Evolutionary conservation across 306 rosid species (phyloP).

Genomic region (Sicyos baderoa): DNA sequence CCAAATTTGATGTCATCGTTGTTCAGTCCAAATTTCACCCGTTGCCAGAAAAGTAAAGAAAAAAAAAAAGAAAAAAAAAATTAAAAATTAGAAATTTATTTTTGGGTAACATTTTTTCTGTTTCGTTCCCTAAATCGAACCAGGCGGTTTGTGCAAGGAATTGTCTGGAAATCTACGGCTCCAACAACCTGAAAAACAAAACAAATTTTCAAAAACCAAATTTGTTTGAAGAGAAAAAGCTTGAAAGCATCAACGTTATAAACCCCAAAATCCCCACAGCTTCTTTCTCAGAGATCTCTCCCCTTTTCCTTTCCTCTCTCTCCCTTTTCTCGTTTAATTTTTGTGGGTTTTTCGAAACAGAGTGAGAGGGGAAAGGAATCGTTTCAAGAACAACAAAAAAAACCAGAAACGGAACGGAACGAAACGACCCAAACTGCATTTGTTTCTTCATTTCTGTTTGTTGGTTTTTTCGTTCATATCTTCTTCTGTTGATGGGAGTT

Average conservation of each 20-base stretch:
- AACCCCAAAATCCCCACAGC: neutral
- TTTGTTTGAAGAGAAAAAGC: slow-evolving; percentile 26
- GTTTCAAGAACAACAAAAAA: neutral
- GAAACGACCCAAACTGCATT: no score
- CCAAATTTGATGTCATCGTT: no score
- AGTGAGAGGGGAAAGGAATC: slow-evolving; percentile 5
- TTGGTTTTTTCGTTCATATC: no score
- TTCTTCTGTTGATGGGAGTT: no score
- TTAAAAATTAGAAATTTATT: neutral
- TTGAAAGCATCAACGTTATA: slow-evolving; percentile 24
- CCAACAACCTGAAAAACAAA: slow-evolving; percentile 33
- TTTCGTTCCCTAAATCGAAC: slow-evolving; percentile 15
- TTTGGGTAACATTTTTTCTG: neutral
- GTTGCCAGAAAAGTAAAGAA: no score
- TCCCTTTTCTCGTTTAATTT: neutral
- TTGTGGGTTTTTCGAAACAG: slow-evolving; percentile 12
- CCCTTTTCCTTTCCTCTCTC: slow-evolving; percentile 1
- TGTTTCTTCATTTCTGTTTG: no score
- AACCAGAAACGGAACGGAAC: no score
- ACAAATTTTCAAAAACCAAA: slow-evolving; percentile 11
- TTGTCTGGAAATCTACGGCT: slow-evolving; percentile 21
- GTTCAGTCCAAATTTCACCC: no score
- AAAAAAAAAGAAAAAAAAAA: neutral
- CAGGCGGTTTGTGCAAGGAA: slow-evolving; percentile 44
- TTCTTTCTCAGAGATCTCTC: slow-evolving; percentile 13